Conservation (phyloP, 1,284 basidiomycete species). For the Ganoderma multipileum region DNA sequence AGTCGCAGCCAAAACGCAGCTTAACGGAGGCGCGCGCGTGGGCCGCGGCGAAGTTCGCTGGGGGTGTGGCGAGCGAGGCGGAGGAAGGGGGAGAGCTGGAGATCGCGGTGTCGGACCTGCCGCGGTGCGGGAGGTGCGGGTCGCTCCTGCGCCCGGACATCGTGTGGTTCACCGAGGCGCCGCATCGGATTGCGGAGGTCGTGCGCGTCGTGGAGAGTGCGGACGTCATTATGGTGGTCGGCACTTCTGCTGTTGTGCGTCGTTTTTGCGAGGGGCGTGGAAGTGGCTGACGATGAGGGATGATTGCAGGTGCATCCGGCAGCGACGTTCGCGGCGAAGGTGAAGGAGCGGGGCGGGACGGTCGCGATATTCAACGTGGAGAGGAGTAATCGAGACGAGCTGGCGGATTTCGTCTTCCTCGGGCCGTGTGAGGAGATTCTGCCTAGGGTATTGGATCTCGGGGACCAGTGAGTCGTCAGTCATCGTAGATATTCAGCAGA, state of each 20-base stretch:
- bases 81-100: constrained; percentile 42
- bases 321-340: constrained; percentile 45
- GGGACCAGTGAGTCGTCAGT: not conserved
- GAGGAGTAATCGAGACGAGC: constrained; percentile 45
- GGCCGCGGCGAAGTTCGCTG: constrained; percentile 20
- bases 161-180: constrained; percentile 70
- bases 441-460: constrained; percentile 28
- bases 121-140: constrained; percentile 59
- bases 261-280: too few relatives aligned
- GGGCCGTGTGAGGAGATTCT: constrained; percentile 54
- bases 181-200: constrained; percentile 51
- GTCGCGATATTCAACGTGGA: constrained; percentile 69
- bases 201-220: constrained; percentile 52
- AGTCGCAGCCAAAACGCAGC: constrained; percentile 7
- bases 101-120: constrained; percentile 54
- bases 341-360: constrained; percentile 46
- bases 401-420: constrained; percentile 57
- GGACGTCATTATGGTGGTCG: constrained; percentile 67
- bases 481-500: not conserved
- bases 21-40: constrained; percentile 19
- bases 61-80: constrained; percentile 9
- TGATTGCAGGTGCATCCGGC: constrained; percentile 49
- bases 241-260: constrained; percentile 65
- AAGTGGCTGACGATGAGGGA: not conserved
- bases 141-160: constrained; percentile 63